Conservation (phyloP, 2,329 filamentous ascomycete species). For the Cercospora sp. region DNA sequence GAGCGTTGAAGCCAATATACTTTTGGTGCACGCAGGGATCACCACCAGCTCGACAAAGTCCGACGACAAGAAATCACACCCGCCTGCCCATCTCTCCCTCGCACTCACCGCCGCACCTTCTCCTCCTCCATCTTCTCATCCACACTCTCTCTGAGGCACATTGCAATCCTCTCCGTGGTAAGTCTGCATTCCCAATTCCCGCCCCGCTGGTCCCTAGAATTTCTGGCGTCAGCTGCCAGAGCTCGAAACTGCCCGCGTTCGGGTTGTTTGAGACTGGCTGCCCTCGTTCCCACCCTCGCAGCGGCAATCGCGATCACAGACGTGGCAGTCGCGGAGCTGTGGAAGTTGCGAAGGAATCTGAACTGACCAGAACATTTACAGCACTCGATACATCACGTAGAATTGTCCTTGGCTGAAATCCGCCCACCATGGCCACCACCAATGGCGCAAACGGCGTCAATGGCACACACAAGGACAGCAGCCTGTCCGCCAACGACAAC, state of each 20-base stretch:
- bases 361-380: not conserved
- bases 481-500: constrained; percentile 88
- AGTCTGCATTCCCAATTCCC: not conserved
- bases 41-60: not conserved
- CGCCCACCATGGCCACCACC: constrained; percentile 46
- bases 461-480: constrained; percentile 25
- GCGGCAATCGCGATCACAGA: not conserved
- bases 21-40: constrained; percentile 8
- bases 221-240: constrained; percentile 2
- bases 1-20: not conserved
- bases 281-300: not conserved
- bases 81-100: not conserved
- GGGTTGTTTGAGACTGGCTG: constrained; percentile 2
- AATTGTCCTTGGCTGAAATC: constrained; percentile 9
- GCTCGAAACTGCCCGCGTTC: constrained; percentile 9
- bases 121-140: not conserved
- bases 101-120: not conserved
- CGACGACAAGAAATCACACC: constrained; percentile 1
- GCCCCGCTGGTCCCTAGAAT: not conserved
- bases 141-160: not conserved
- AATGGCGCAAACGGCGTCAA: constrained; percentile 23
- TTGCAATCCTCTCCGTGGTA: not conserved
- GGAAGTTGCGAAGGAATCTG: not conserved
- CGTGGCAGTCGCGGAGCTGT: not conserved
- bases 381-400: not conserved